phyloP scores from a whole-genome alignment of 2,329 filamentous ascomycete genomes.

The Penicillium sp. region DNA sequence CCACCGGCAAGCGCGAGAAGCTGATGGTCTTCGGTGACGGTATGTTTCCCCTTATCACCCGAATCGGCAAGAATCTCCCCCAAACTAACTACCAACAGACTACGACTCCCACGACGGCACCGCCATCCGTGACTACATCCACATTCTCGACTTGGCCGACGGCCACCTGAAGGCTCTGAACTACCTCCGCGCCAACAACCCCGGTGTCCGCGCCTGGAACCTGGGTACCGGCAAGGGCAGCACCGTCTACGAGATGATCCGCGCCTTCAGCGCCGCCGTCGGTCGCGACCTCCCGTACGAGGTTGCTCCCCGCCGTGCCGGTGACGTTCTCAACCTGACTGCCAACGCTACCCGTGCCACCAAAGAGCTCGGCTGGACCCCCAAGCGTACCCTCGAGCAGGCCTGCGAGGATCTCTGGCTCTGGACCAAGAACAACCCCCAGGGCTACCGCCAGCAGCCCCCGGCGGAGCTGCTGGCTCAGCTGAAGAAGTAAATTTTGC shows the following conservation, averaged over 20 bases:
- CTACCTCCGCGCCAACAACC: conserved; percentile 55
- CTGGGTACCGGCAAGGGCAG: conserved; percentile 89
- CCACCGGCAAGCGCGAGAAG: conserved; percentile 91
- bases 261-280: conserved; percentile 84
- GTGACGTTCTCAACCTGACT: conserved; percentile 92
- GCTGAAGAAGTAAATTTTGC: conserved; percentile 36
- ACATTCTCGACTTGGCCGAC: conserved; percentile 51
- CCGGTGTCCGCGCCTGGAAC: conserved; percentile 95
- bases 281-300: conserved; percentile 84
- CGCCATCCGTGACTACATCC: conserved; percentile 72
- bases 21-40: conserved; percentile 91
- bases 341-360: conserved; percentile 87
- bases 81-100: conserved; percentile 54
- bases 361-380: conserved; percentile 87
- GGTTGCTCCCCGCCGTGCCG: conserved; percentile 75
- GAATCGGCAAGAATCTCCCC: too few relatives aligned
- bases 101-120: conserved; percentile 61
- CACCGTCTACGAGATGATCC: conserved; percentile 97
- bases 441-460: conserved; percentile 89
- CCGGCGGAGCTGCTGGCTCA: conserved; percentile 72
- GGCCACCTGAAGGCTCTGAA: conserved; percentile 68
- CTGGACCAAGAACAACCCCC: conserved; percentile 96
- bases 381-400: conserved; percentile 83
- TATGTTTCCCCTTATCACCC: conserved; percentile 37
- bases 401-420: conserved; percentile 93